phyloP scores from a whole-genome alignment of 345 rosid species.

The Lepidium sativum region DNA sequence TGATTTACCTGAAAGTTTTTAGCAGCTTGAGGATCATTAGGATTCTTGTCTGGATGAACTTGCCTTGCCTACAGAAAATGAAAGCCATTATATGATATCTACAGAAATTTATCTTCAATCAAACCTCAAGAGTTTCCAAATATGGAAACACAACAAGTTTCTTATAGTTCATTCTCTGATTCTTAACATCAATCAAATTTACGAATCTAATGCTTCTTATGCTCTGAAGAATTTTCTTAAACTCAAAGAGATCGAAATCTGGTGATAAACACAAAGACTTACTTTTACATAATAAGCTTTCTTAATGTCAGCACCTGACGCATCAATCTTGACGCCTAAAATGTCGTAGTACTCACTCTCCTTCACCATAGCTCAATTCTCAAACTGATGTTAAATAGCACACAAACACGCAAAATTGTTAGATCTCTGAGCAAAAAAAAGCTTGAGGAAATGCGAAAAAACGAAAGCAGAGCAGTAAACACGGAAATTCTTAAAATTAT shows the following conservation, averaged over 20 bases:
- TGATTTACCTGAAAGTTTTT: slow-evolving; percentile 72
- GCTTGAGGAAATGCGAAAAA: neutral
- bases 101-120: neutral
- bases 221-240: neutral
- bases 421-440: neutral
- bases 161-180: neutral
- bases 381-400: neutral
- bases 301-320: slow-evolving; percentile 71
- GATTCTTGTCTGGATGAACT: slow-evolving; percentile 98
- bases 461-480: neutral
- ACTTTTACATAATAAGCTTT: slow-evolving; percentile 92
- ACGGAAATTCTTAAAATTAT: neutral
- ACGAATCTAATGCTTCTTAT: neutral
- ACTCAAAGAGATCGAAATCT: neutral
- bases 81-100: neutral
- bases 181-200: neutral
- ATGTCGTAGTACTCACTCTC: slow-evolving; percentile 64
- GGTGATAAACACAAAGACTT: neutral
- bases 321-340: slow-evolving; percentile 64
- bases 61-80: slow-evolving; percentile 54
- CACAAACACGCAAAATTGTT: neutral
- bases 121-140: neutral
- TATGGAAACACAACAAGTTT: neutral
- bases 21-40: slow-evolving; percentile 81
- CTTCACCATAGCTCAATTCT: slow-evolving; percentile 45